A percentile compares a stretch with the other conserved stretches of the same genome.
These are phyloP conservation scores for Nakaseomyces sp. DNA, from an alignment of 1,139 yeast genomes.

Conservation along the genomic window DNA sequence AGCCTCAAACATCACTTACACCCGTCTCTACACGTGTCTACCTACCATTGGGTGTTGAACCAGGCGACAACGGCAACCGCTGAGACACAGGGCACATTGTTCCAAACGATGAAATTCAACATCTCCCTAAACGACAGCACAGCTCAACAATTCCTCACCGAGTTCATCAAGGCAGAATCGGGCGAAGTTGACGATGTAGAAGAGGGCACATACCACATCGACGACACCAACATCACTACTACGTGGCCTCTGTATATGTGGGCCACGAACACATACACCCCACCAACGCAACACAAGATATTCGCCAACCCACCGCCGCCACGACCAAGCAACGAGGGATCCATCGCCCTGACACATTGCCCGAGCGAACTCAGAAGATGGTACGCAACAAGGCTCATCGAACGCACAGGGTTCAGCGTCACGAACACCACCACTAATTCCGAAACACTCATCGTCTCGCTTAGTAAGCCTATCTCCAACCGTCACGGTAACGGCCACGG, in stretches of 20 bases:
- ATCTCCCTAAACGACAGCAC: neutral
- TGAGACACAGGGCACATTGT: neutral
- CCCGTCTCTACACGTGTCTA: too few relatives aligned
- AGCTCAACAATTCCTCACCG: neutral
- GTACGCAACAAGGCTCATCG: neutral
- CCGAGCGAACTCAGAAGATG: neutral
- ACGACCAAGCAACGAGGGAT: neutral
- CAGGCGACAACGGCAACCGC: too few relatives aligned
- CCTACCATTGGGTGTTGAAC: too few relatives aligned
- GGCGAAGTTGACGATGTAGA: too few relatives aligned
- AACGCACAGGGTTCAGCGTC: neutral
- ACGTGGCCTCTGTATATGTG: constrained; percentile 2
- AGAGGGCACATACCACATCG: too few relatives aligned
- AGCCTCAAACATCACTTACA: too few relatives aligned
- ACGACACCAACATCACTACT: neutral
- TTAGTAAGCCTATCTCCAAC: neutral
- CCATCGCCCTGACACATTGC: neutral
- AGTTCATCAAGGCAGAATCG: neutral
- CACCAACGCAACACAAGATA: neutral
- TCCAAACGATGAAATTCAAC: neutral
- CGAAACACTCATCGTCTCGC: neutral
- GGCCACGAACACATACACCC: neutral
- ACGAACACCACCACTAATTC: too few relatives aligned
- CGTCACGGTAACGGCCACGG: neutral
- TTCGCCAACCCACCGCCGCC: neutral